A percentile compares a stretch with the other conserved stretches of the same genome.
Conservation (phyloP, 768 basidiomycete species). For the Rhodotorula diobovata region DNA sequence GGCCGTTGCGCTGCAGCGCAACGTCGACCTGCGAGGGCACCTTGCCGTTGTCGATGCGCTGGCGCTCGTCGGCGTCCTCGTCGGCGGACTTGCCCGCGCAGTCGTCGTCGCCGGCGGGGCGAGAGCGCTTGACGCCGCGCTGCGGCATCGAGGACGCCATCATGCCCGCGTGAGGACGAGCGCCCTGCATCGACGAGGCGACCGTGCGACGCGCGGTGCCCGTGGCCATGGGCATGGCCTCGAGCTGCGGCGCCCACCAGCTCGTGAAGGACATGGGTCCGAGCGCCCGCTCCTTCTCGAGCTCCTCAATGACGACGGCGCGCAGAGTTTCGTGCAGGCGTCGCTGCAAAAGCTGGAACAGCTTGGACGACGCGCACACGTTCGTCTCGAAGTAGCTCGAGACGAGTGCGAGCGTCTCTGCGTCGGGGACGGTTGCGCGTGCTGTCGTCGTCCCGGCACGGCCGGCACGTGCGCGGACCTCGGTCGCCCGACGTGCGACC, state of each 20-base stretch:
- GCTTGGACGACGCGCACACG: slow-evolving; percentile 19
- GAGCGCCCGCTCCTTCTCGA: slow-evolving; percentile 8
- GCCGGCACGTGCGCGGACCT: neutral
- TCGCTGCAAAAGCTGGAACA: slow-evolving; percentile 32
- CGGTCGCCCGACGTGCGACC: slow-evolving; percentile 61
- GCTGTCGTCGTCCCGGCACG: slow-evolving; percentile 1
- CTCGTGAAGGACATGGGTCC: neutral
- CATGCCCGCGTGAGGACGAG: neutral
- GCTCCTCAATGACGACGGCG: slow-evolving; percentile 20
- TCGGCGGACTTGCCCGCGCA: neutral
- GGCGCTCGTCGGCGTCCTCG: slow-evolving; percentile 16
- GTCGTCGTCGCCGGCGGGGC: slow-evolving; percentile 6
- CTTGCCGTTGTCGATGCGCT: slow-evolving; percentile 29
- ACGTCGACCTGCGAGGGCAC: slow-evolving; percentile 40
- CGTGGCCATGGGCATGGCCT: slow-evolving; percentile 6
- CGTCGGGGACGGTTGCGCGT: slow-evolving; percentile 13
- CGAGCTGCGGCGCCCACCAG: slow-evolving; percentile 18
- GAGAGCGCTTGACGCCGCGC: slow-evolving; percentile 27
- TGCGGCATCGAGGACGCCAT: slow-evolving; percentile 3
- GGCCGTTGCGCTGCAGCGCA: slow-evolving; percentile 53
- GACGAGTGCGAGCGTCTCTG: slow-evolving; percentile 22
- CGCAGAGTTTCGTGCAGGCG: slow-evolving; percentile 22
- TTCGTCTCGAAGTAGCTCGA: slow-evolving; percentile 33
- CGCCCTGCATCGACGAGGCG: neutral
- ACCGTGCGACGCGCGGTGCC: neutral